Base-by-base conservation (phyloP, 495 filamentous ascomycete genomes). In the Pseudoneurospora amorphoporcata region DNA sequence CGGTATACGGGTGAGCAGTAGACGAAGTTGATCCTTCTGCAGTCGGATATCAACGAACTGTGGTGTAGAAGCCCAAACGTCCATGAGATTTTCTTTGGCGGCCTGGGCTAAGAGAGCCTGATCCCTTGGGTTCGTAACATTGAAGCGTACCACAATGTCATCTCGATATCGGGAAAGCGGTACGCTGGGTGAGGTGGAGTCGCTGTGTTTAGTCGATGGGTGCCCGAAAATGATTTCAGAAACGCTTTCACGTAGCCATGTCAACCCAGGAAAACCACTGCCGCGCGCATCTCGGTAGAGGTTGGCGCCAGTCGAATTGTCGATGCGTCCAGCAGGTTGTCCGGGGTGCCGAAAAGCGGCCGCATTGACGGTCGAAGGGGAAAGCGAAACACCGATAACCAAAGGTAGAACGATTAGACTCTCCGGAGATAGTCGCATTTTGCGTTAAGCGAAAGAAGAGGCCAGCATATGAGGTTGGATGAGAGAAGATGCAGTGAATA, bases 121-220 rank as follows among this genome's bases (percentile, higher is more conserved):
- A 75, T 99, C 92, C 37, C 89, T 86, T 12, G 84, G 76, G 65
- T 88, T 88, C 71, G 85, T 89, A 72, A 97, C 81, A 77, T 92
- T 92, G 86, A 98, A 98, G 17, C 95, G 90, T 43, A 98, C 83
- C 16, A 99, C 95, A 17, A 97, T 85, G 79, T 97, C 91, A 58
- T 90, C 87, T 65, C 88, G 89, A 79, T 98, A 97, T 72, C 89
- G 87, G 39, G 88, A 85, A 19, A 88, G 82, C 39, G 90, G 82
- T 39, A 84, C 79, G 6, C 84, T 86, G 1, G 73, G 71, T 82
- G 72, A 73, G 76, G 53, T 65, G 53, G 53, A 17, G 14, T 65
- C 53, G 53, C 69, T 65, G 14, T 61, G n/a, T 71, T 75, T 76
- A 45, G 73, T 43, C 71, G 72, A 78, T 68, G 82, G 86, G 19